Evolutionary conservation across 75 land plant genomes (phyloP).

Genomic region (Pinus taeda): DNA sequence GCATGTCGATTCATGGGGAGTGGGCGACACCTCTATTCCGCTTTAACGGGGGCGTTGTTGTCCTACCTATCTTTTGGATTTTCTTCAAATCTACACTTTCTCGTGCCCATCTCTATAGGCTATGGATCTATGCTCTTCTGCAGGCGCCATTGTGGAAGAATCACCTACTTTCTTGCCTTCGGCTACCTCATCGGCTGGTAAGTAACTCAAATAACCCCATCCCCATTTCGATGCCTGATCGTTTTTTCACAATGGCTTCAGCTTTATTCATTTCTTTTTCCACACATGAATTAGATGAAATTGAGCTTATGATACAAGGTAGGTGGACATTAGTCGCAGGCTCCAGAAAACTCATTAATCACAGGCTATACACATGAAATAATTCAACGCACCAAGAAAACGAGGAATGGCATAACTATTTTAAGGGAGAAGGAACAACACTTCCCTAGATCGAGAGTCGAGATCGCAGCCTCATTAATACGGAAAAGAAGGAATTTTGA

Average conservation of each 20-base stretch:
- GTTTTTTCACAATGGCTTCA: background rate
- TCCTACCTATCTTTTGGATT: constrained; percentile 84
- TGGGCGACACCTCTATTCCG: constrained; percentile 64
- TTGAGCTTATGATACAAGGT: too few relatives aligned
- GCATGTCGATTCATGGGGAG: constrained; percentile 61
- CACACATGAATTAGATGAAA: too few relatives aligned
- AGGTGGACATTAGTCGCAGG: too few relatives aligned
- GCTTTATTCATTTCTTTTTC: background rate
- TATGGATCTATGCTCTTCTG: constrained; percentile 72
- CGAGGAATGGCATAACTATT: too few relatives aligned
- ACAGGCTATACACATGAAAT: too few relatives aligned
- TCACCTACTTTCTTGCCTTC: constrained; percentile 77
- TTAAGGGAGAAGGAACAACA: too few relatives aligned
- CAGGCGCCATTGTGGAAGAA: constrained; percentile 56
- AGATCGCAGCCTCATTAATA: too few relatives aligned
- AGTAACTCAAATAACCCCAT: background rate
- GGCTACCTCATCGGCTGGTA: constrained; percentile 91
- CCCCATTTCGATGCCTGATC: too few relatives aligned
- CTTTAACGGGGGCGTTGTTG: constrained; percentile 64
- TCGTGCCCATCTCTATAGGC: constrained; percentile 64
- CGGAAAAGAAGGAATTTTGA: too few relatives aligned
- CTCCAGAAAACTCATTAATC: too few relatives aligned
- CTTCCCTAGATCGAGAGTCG: too few relatives aligned
- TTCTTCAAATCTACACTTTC: constrained; percentile 75
- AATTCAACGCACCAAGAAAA: too few relatives aligned